Evolutionary conservation across 2,329 filamentous ascomycete species (phyloP).

Genomic region (Nemania sp.): DNA sequence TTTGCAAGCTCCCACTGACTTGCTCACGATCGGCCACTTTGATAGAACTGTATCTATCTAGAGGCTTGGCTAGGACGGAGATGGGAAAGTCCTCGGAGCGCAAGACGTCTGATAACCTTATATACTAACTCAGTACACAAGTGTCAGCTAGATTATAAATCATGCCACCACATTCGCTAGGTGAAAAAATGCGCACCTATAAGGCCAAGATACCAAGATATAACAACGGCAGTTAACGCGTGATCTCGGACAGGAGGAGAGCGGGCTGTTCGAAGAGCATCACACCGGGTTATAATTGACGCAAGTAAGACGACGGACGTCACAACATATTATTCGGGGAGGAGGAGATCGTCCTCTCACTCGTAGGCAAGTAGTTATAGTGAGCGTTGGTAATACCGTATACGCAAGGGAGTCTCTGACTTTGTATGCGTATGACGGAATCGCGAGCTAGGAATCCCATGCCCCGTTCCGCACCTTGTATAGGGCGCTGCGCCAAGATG

Average conservation of each 20-base stretch:
- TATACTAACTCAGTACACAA: neutral
- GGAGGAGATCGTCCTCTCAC: conserved; percentile 3
- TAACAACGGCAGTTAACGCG: neutral
- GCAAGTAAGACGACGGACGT: neutral
- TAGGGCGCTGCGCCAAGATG: neutral
- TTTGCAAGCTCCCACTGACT: conserved; percentile 1
- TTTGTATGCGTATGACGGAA: neutral
- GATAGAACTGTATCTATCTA: neutral
- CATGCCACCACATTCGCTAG: neutral
- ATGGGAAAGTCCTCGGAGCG: neutral
- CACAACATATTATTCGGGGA: neutral
- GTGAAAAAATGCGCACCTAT: neutral
- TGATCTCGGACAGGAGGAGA: neutral
- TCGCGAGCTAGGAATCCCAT: neutral
- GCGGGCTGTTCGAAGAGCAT: conserved; percentile 2
- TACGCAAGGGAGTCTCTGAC: neutral
- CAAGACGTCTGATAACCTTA: neutral
- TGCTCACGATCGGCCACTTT: neutral
- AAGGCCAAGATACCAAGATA: neutral
- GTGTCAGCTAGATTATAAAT: neutral
- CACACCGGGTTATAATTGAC: neutral
- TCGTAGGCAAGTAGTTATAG: neutral
- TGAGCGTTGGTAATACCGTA: neutral
- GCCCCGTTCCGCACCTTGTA: neutral
- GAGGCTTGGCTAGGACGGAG: neutral